Evolutionary conservation across 2,329 filamentous ascomycete genomes (phyloP), one percentile per base, ranked within the genome.

Genomic region (Hypoxylon sp.): DNA sequence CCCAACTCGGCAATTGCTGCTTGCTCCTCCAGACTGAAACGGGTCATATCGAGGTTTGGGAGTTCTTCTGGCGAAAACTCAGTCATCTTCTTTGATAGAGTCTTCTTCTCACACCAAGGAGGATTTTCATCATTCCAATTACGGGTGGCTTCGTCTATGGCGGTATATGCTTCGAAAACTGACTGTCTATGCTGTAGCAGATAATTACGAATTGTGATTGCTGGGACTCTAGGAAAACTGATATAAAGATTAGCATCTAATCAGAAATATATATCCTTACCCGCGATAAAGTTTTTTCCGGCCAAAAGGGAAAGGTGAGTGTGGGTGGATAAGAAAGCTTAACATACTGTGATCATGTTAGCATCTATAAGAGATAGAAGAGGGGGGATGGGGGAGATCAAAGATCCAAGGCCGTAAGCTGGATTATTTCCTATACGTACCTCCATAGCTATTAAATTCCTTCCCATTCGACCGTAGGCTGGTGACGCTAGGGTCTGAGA

Each of bases 1-100:
- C 74, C 69, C 23, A 83, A 77, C 68, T 85, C 85, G n/a, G 74
- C 73, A 9, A 82, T 56, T 0, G 77, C 80, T 10, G 77, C 76
- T 56, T 69, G 75, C n/a, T 78, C 65, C 5, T 57, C 67, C 0
- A 55, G 25, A 5, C 28, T 60, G 3, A 60, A 61, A 0, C 21
- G 4, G n/a, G 77, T 71, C 2, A 71, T 66, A 14, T 74, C 49
- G 14, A 77, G 68, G 1, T 57, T 51, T 0, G 68, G 11, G 7
- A 77, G 43, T 3, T 32, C 59, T 1, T 73, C 69, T 1, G 63
- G 59, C 5, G 28, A 48, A 53, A 76, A 79, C 0, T 67, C 25
- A 1, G 25, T 11, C 2, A 59, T 46, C 3, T 21, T 23, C 32
- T 73, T 76, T 3, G 75, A 74, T 11, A 57, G 17, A 0, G 38